These are phyloP conservation scores for Penicillium antarcticum DNA, from an alignment of 495 filamentous ascomycete species.

Conservation along the genomic window DNA sequence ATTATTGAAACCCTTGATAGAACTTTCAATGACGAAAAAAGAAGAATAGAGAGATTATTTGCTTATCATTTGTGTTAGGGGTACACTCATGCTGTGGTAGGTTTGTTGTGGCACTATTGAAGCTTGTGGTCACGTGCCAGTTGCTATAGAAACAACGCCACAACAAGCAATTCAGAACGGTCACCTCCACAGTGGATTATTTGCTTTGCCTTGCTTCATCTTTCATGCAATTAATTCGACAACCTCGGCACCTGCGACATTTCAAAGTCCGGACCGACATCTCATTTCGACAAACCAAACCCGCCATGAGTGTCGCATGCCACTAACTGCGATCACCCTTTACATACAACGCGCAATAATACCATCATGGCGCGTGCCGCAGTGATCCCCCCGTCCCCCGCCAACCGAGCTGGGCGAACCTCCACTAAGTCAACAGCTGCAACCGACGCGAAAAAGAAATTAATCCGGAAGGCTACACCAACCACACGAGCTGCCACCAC, in stretches of 20 bases:
- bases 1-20: too few species aligned
- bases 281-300: not conserved
- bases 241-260: not conserved
- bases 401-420: slow-evolving; percentile 27
- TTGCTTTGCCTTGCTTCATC: slow-evolving; percentile 4
- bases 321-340: slow-evolving; percentile 2
- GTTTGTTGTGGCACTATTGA: too few species aligned
- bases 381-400: slow-evolving; percentile 35
- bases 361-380: slow-evolving; percentile 41
- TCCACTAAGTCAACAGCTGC: slow-evolving; percentile 15
- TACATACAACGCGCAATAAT: slow-evolving; percentile 7
- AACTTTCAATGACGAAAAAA: too few species aligned
- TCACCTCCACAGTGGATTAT: slow-evolving; percentile 9
- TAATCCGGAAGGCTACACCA: slow-evolving; percentile 16
- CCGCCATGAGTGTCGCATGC: slow-evolving; percentile 19
- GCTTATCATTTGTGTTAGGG: too few species aligned
- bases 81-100: too few species aligned
- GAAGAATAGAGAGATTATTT: too few species aligned
- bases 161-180: slow-evolving; percentile 5
- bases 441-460: slow-evolving; percentile 12
- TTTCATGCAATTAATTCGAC: slow-evolving; percentile 8
- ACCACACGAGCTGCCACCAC: slow-evolving; percentile 14
- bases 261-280: slow-evolving; percentile 1
- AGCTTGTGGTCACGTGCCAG: not conserved
- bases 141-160: slow-evolving; percentile 5